phyloP scores from a whole-genome alignment of 2,329 filamentous ascomycete species.

The Cytospora mali region DNA sequence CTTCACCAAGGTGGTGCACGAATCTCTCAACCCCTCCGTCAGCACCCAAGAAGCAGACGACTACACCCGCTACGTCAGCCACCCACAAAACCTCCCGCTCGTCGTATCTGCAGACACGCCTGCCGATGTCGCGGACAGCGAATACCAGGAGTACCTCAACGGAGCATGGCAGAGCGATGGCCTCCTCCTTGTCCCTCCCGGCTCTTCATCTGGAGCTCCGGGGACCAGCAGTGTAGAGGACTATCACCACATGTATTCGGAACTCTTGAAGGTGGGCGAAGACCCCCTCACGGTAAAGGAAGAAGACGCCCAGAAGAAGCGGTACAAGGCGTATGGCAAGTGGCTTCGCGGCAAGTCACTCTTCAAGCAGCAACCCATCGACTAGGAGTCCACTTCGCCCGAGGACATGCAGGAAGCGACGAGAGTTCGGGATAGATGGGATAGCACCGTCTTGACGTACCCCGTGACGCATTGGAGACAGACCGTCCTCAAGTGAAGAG shows the following conservation, averaged over 20 bases:
- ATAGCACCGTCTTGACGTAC: constrained; percentile 21
- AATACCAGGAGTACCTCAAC: constrained; percentile 81
- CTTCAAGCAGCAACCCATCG: constrained; percentile 83
- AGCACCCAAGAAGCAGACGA: constrained; percentile 76
- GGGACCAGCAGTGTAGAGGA: constrained; percentile 57
- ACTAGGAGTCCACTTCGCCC: constrained; percentile 42
- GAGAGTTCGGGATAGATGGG: not conserved
- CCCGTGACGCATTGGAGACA: constrained; percentile 4
- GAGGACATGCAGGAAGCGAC: constrained; percentile 20
- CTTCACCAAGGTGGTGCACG: constrained; percentile 80
- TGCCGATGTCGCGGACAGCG: constrained; percentile 55
- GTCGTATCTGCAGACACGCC: constrained; percentile 72
- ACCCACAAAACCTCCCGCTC: constrained; percentile 86
- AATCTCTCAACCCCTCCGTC: constrained; percentile 84
- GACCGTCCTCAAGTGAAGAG: constrained; percentile 36
- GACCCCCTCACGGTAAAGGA: constrained; percentile 86
- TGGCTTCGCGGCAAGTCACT: constrained; percentile 94
- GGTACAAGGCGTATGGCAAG: constrained; percentile 94
- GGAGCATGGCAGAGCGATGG: constrained; percentile 66
- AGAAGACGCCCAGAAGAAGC: constrained; percentile 86
- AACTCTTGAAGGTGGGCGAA: constrained; percentile 75
- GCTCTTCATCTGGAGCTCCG: constrained; percentile 53
- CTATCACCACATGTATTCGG: constrained; percentile 72
- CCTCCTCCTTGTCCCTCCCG: constrained; percentile 51
- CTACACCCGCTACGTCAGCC: constrained; percentile 84